Percentiles rank a stretch among this genome's conserved stretches.
Evolutionary conservation across 345 rosid species (phyloP).

Genomic region (Aethionema arabicum): DNA sequence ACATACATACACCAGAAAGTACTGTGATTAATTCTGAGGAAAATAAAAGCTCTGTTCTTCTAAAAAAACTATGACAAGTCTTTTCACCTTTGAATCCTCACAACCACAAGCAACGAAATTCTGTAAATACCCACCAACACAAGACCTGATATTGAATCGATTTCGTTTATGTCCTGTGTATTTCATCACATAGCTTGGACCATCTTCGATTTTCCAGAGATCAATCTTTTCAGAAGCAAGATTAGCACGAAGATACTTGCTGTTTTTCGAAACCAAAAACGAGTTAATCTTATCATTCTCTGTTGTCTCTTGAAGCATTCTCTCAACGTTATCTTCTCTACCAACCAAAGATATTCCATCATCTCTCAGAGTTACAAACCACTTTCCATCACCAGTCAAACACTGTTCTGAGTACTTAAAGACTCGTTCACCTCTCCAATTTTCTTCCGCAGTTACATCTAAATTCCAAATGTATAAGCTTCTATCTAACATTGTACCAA

Average conservation of each 20-base stretch:
- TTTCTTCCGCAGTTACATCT: constrained; percentile 49
- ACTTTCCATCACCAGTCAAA: constrained; percentile 56
- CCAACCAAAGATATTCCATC: constrained; percentile 43
- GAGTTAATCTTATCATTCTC: constrained; percentile 44
- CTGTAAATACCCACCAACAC: constrained; percentile 59
- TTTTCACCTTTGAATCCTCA: constrained; percentile 58
- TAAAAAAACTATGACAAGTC: too few species aligned
- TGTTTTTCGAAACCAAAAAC: constrained; percentile 53
- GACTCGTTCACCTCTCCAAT: constrained; percentile 43
- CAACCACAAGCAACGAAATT: constrained; percentile 62
- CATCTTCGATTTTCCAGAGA: constrained; percentile 47
- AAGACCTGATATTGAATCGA: constrained; percentile 54
- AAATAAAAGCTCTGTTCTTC: too few species aligned
- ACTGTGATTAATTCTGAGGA: too few species aligned
- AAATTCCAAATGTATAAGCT: constrained; percentile 55
- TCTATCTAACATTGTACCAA: constrained; percentile 47
- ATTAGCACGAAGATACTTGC: constrained; percentile 44
- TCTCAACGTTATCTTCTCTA: constrained; percentile 48
- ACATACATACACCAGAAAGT: too few species aligned
- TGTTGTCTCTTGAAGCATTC: constrained; percentile 44
- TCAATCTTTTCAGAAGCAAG: constrained; percentile 52
- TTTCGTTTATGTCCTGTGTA: constrained; percentile 45
- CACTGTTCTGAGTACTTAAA: constrained; percentile 49
- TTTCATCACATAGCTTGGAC: constrained; percentile 32
- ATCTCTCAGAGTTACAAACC: constrained; percentile 44